Conservation (phyloP, 2,329 filamentous ascomycete genomes). For the Fusarium dlaminii region DNA sequence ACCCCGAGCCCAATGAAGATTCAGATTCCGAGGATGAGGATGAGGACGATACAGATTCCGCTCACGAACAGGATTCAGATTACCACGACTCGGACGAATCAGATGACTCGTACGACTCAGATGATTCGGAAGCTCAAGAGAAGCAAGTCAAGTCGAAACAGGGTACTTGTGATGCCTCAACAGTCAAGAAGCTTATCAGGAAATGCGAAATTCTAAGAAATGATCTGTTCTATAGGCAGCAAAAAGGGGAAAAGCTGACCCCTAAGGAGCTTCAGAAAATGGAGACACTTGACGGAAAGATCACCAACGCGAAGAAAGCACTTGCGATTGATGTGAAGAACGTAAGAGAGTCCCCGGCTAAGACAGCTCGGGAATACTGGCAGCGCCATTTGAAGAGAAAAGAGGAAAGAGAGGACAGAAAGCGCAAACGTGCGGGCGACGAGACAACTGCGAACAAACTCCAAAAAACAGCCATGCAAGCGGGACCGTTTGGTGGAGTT, state of each 20-base stretch:
- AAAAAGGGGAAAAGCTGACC: fast-evolving
- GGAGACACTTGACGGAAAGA: background rate
- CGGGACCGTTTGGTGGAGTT: background rate
- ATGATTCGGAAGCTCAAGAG: background rate
- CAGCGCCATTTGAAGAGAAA: fast-evolving
- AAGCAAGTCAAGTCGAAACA: background rate
- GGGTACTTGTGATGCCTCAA: fast-evolving
- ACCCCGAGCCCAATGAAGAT: background rate
- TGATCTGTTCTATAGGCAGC: fast-evolving
- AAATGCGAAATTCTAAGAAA: background rate
- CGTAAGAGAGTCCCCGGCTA: too few species aligned
- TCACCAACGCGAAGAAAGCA: background rate
- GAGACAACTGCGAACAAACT: background rate
- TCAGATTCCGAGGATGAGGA: too few species aligned
- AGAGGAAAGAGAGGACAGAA: background rate
- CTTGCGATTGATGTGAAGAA: background rate
- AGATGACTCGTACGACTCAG: background rate
- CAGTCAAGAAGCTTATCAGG: fast-evolving
- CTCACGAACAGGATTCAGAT: background rate
- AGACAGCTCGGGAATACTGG: too few species aligned
- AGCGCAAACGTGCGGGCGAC: background rate
- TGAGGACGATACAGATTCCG: background rate
- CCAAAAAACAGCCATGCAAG: background rate
- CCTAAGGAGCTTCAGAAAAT: fast-evolving
- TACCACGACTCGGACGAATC: background rate